Evolutionary conservation across 331 rosid species (phyloP).

Genomic region (Malus hybrid): DNA sequence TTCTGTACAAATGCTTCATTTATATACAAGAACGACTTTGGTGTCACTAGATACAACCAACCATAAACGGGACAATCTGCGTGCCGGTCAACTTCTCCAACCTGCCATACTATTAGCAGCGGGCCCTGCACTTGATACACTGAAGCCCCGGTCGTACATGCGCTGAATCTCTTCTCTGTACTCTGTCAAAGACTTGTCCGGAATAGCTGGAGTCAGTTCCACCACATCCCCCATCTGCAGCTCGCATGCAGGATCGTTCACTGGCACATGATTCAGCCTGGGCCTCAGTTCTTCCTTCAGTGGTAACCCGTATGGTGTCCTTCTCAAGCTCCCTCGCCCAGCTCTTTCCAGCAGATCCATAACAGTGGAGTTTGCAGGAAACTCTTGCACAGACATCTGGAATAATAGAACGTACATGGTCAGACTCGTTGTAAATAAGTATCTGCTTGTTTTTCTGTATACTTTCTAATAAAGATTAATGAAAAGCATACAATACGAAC

Average conservation of each 20-base stretch:
- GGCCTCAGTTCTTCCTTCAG: conserved; percentile 85
- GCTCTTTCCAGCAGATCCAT: conserved; percentile 60
- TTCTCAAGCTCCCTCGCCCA: conserved; percentile 57
- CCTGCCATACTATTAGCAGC: conserved; percentile 45
- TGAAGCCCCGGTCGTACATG: conserved; percentile 71
- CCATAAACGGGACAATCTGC: neutral
- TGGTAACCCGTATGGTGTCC: conserved; percentile 70
- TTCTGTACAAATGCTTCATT: conserved; percentile 35
- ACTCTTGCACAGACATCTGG: conserved; percentile 98
- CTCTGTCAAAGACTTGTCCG: conserved; percentile 70
- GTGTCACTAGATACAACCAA: neutral
- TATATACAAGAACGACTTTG: conserved; percentile 22
- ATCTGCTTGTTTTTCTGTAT: neutral
- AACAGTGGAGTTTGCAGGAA: conserved; percentile 61
- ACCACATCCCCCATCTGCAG: conserved; percentile 94
- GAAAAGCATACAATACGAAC: neutral
- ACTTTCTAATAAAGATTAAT: neutral
- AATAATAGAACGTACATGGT: conserved; percentile 1
- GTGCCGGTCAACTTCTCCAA: conserved; percentile 44
- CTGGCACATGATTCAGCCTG: conserved; percentile 63
- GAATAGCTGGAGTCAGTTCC: conserved; percentile 75
- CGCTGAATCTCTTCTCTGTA: conserved; percentile 96
- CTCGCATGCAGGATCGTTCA: conserved; percentile 53
- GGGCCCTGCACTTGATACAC: conserved; percentile 39
- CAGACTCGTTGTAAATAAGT: neutral